Conservation (phyloP, 805 yeast genomes). For the Cyberlindnera mycetangii region DNA sequence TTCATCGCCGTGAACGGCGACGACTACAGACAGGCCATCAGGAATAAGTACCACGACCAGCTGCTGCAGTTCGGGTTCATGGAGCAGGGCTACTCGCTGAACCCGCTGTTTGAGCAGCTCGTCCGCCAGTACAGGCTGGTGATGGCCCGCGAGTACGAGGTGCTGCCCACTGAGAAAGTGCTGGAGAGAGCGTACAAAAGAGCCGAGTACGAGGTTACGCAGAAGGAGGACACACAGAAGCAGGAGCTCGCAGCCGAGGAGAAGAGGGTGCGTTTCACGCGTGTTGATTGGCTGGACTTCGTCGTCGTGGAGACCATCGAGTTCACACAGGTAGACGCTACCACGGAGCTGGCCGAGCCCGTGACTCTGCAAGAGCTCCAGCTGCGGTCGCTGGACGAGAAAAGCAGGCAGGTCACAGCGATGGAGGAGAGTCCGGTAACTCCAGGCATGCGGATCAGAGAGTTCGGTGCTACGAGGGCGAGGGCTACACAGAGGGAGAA, state of each 20-base stretch:
- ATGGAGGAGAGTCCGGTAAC: too few species aligned
- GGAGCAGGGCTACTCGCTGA: conserved; percentile 54
- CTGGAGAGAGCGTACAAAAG: conserved; percentile 48
- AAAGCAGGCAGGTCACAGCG: conserved; percentile 21
- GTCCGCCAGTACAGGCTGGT: conserved; percentile 52
- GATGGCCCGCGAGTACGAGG: conserved; percentile 21
- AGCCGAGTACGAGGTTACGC: conserved; percentile 48
- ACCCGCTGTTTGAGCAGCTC: conserved; percentile 46
- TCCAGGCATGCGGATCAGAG: conserved; percentile 60
- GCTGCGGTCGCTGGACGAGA: conserved; percentile 47
- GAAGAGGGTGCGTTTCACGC: conserved; percentile 55
- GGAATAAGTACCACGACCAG: conserved; percentile 33
- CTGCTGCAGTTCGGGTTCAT: conserved; percentile 68
- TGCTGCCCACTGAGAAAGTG: conserved; percentile 29
- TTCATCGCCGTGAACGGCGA: conserved; percentile 61
- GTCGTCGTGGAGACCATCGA: conserved; percentile 64
- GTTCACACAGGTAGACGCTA: conserved; percentile 59
- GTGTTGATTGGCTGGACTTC: conserved; percentile 88
- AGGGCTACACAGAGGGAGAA: conserved; percentile 31
- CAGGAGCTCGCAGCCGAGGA: conserved; percentile 33
- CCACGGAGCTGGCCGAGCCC: conserved; percentile 51
- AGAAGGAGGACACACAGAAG: conserved; percentile 36
- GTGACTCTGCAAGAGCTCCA: conserved; percentile 56
- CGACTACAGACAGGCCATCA: conserved; percentile 39
- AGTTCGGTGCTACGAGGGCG: conserved; percentile 69